Evolutionary conservation across 306 rosid genomes (phyloP).

Genomic region (Astragalus glycyphyllos): DNA sequence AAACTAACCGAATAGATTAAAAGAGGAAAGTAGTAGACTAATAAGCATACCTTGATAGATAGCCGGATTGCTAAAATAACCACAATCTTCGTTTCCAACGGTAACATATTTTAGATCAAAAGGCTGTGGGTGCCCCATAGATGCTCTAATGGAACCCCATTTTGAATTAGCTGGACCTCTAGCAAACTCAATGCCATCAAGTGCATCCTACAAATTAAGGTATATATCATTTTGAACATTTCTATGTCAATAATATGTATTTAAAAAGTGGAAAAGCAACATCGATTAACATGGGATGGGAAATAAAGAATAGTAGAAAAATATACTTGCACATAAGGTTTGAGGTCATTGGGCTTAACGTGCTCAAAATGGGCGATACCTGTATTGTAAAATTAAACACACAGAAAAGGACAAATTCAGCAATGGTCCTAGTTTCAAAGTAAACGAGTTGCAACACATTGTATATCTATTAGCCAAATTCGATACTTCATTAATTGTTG

Average conservation of each 20-base stretch:
- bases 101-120: constrained; percentile 77
- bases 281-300: not conserved
- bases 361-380: constrained; percentile 81
- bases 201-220: constrained; percentile 68
- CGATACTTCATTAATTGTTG: too few species aligned
- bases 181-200: constrained; percentile 89
- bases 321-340: constrained; percentile 79
- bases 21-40: too few species aligned
- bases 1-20: too few species aligned
- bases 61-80: not conserved
- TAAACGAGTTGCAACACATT: too few species aligned
- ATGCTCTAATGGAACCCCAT: constrained; percentile 79
- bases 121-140: constrained; percentile 84
- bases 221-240: not conserved
- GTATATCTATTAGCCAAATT: too few species aligned
- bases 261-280: not conserved
- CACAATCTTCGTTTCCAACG: constrained; percentile 87
- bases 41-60: too few species aligned
- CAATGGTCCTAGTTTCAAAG: not conserved
- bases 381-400: constrained; percentile 31
- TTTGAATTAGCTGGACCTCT: constrained; percentile 66
- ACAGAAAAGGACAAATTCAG: constrained; percentile 8
- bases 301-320: not conserved
- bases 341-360: constrained; percentile 56
- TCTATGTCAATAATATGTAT: not conserved